Evolutionary conservation across 345 rosid genomes (phyloP).

Genomic region (Salix viminalis): DNA sequence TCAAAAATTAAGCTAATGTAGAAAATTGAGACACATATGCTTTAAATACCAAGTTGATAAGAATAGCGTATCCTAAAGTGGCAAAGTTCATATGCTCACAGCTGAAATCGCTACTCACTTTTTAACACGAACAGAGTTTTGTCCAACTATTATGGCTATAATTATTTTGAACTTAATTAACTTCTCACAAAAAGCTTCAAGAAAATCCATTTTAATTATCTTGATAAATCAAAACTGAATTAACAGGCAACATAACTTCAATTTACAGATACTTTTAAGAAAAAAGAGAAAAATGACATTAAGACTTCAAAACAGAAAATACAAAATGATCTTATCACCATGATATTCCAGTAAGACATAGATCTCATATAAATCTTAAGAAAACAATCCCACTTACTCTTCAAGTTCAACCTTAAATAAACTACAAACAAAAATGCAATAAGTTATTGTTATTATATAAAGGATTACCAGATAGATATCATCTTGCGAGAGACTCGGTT

Average conservation of each 20-base stretch:
- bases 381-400: neutral
- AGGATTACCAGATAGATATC: constrained; percentile 35
- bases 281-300: neutral
- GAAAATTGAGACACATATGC: neutral
- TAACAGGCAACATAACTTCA: neutral
- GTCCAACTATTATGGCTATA: neutral
- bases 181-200: neutral
- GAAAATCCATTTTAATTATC: neutral
- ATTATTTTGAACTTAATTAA: neutral
- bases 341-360: neutral
- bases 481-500: constrained; percentile 17
- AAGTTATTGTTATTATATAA: constrained; percentile 3
- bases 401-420: neutral
- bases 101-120: neutral
- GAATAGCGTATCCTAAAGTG: neutral
- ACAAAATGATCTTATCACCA: neutral
- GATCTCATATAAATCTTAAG: neutral
- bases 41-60: neutral
- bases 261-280: neutral
- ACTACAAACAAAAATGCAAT: neutral
- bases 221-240: neutral
- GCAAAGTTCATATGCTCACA: neutral
- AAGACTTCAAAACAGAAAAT: neutral
- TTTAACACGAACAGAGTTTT: neutral
- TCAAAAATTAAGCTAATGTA: neutral